phyloP scores from a whole-genome alignment of 306 rosid species.

The Prinsepia uniflora region DNA sequence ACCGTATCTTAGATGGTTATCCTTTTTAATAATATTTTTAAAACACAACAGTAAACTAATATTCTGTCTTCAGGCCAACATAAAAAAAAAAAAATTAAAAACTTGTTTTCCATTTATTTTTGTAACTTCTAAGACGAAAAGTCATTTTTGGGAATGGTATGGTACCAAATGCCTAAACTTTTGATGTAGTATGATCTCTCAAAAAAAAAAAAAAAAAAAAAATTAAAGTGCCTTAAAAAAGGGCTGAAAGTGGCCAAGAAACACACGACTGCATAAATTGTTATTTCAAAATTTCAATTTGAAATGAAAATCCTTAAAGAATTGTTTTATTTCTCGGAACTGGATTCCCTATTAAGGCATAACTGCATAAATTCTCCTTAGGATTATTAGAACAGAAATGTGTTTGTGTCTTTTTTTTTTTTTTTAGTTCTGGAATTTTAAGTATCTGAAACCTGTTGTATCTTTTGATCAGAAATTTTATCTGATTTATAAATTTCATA shows the following conservation, averaged over 20 bases:
- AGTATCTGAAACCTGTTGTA: background rate
- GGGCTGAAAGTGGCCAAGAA: background rate
- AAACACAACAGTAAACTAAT: background rate
- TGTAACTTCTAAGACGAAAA: too few species aligned
- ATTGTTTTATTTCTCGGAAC: background rate
- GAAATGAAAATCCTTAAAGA: background rate
- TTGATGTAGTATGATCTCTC: too few species aligned
- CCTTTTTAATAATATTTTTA: background rate
- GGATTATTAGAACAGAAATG: background rate
- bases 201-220: too few species aligned
- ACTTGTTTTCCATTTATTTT: too few species aligned
- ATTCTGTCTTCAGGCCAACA: too few species aligned
- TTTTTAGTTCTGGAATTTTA: background rate
- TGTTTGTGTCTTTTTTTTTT: background rate
- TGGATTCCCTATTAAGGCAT: background rate
- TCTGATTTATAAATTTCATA: background rate
- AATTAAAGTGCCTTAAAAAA: too few species aligned
- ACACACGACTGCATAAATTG: background rate
- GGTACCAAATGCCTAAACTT: too few species aligned
- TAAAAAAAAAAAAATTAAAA: too few species aligned
- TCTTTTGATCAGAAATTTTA: background rate
- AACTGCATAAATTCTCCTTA: background rate
- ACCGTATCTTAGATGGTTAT: background rate
- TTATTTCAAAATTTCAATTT: background rate
- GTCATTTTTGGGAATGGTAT: too few species aligned